These are phyloP conservation scores for Ganoderma lingzhi DNA, from an alignment of 1,284 basidiomycete genomes.

Conservation along the genomic window DNA sequence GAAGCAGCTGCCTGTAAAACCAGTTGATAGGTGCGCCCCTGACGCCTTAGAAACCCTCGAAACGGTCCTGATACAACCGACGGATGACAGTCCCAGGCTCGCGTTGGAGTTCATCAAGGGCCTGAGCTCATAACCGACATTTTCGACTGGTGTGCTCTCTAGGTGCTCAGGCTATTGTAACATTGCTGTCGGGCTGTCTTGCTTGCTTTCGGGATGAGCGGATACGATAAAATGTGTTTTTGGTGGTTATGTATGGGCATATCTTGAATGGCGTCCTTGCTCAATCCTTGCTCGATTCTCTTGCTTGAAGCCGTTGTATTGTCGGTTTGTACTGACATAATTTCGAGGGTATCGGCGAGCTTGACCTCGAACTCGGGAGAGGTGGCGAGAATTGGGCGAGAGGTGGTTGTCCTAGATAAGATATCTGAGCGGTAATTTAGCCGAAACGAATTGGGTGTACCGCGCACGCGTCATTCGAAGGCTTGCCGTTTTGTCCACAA, in stretches of 20 bases:
- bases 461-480: slow-evolving; percentile 20
- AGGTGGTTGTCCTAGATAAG: not conserved
- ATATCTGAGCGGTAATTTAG: slow-evolving; percentile 10
- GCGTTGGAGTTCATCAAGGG: slow-evolving; percentile 40
- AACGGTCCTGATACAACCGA: not conserved
- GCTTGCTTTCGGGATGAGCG: slow-evolving; percentile 17
- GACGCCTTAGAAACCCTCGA: not conserved
- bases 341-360: not conserved
- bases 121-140: slow-evolving; percentile 12
- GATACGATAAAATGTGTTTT: slow-evolving; percentile 1
- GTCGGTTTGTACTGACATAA: no score
- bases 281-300: no score
- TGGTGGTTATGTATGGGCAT: not conserved
- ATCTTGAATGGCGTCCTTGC: not conserved
- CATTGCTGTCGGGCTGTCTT: slow-evolving; percentile 23
- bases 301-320: not conserved
- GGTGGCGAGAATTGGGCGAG: not conserved
- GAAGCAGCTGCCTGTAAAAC: slow-evolving; percentile 84
- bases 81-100: slow-evolving; percentile 28
- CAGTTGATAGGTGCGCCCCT: slow-evolving; percentile 74
- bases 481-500: slow-evolving; percentile 7
- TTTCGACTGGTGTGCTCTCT: not conserved
- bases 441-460: slow-evolving; percentile 19
- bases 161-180: not conserved
- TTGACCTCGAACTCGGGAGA: not conserved